Conservation (phyloP, 2,329 filamentous ascomycete species). For the Remersonia thermophila region DNA sequence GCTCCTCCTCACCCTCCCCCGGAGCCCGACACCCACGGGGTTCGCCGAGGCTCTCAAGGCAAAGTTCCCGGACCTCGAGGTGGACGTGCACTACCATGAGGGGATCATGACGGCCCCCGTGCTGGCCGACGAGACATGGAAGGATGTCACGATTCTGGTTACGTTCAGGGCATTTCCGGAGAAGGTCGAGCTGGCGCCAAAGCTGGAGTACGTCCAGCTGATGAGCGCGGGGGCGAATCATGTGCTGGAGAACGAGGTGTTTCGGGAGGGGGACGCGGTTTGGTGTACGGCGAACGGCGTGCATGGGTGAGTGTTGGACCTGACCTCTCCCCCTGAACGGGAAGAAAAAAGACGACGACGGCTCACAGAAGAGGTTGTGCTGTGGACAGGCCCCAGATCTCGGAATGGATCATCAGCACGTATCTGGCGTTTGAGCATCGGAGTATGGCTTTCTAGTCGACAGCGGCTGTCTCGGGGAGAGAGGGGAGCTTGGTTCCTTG, state of each 20-base stretch:
- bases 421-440: constrained; percentile 37
- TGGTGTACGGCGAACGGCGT: constrained; percentile 47
- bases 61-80: constrained; percentile 32
- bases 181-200: constrained; percentile 30
- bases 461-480: too few relatives aligned
- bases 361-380: too few relatives aligned
- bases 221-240: constrained; percentile 42
- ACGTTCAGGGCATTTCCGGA: constrained; percentile 32
- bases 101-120: constrained; percentile 18
- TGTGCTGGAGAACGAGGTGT: constrained; percentile 33
- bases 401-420: constrained; percentile 43
- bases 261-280: constrained; percentile 34
- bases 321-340: background rate
- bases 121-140: constrained; percentile 30
- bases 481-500: too few relatives aligned
- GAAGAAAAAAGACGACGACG: background rate
- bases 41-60: constrained; percentile 26
- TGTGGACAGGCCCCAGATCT: constrained; percentile 37
- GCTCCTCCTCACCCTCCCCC: constrained; percentile 29
- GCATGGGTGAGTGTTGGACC: constrained; percentile 33
- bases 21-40: constrained; percentile 19
- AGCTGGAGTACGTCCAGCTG: constrained; percentile 41
- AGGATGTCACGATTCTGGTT: constrained; percentile 36
- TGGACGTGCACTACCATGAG: constrained; percentile 22
- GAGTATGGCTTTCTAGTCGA: too few relatives aligned